Evolutionary conservation across 768 basidiomycete genomes (phyloP).

Genomic region (Macrolepiota dolichaula): DNA sequence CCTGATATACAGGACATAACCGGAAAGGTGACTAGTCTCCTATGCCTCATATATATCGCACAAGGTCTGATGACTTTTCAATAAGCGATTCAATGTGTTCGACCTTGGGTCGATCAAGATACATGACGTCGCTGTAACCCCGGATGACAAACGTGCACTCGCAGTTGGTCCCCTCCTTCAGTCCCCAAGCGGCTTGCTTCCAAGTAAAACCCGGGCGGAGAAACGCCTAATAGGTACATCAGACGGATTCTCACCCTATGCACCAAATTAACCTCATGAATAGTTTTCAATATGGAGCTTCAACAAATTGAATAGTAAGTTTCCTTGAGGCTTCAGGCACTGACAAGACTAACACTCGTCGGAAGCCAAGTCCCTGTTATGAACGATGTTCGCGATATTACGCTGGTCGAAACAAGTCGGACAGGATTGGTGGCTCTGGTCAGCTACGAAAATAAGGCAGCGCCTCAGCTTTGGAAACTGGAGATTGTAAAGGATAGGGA

Average conservation of each 20-base stretch:
- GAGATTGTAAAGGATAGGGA: constrained; percentile 57
- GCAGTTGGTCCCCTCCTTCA: constrained; percentile 64
- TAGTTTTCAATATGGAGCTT: constrained; percentile 68
- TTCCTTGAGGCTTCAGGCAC: not conserved
- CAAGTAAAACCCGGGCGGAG: constrained; percentile 66
- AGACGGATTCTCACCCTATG: no score
- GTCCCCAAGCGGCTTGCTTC: constrained; percentile 60
- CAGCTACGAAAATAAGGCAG: constrained; percentile 73
- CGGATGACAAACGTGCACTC: constrained; percentile 59
- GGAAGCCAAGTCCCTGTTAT: constrained; percentile 67
- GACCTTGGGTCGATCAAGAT: constrained; percentile 59
- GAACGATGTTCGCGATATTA: constrained; percentile 71
- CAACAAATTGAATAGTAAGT: constrained; percentile 64
- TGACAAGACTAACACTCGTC: constrained; percentile 6
- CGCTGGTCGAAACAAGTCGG: constrained; percentile 46
- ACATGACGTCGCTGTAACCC: constrained; percentile 69
- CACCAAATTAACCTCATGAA: not conserved
- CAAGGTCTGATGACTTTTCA: not conserved
- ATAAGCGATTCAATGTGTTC: constrained; percentile 52
- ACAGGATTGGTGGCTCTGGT: constrained; percentile 59
- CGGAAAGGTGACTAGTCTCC: constrained; percentile 41
- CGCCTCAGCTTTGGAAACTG: constrained; percentile 75
- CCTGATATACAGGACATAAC: constrained; percentile 43
- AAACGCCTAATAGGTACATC: constrained; percentile 79
- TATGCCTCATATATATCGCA: not conserved